Base-by-base conservation (phyloP, 164 flowering plant species). In the Magnolia officinalis region DNA sequence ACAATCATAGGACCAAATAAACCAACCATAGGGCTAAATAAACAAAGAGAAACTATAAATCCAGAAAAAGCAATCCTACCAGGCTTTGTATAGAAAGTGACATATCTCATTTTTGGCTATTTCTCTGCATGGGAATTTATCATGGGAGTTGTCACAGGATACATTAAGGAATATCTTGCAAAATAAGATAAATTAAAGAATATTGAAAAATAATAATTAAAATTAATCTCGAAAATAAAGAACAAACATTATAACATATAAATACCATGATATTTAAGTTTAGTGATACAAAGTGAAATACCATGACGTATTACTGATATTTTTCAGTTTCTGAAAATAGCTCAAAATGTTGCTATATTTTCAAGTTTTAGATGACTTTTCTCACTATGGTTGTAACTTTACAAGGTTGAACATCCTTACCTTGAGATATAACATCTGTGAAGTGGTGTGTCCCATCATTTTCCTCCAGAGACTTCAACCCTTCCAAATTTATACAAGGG, bases 351-450 rank as follows among this genome's bases (percentile, higher is more conserved):
- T 55, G 13, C 16, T 37, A 37, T 37, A 37, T 37, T 37, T 55
- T 10, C 61, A 11, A 55, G 16, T 55, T 11, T 55, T 55, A 16
- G 61, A 8, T 37, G 61, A 55, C 18, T 55, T 55, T 16, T 16
- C 61, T 55, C 61, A 55, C 13, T 0, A 55, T 16, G 13, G 2
- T 55, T 55, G 45, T 37, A 4, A 37, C 61, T 55, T 55, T 16
- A 55, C 16, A 55, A 55, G 61, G 18, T 18, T 70, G n/a, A 67
- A 52, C 45, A 19, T 11, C 26, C 21, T 14, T 84, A 87, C 90
- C 89, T 69, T 77, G 73, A 73, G 84, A 74, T 71, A 75, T 52
- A 65, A 21, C 78, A 76, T 71, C 75, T 18, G 69, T 58, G 66
- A 50, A 51, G 72, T 70, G 51, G 68, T 70, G 63, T 50, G 65